Percentiles rank a stretch among this genome's conserved stretches.
phyloP scores from a whole-genome alignment of 2,329 filamentous ascomycete genomes.

The Diaporthe australafricana region DNA sequence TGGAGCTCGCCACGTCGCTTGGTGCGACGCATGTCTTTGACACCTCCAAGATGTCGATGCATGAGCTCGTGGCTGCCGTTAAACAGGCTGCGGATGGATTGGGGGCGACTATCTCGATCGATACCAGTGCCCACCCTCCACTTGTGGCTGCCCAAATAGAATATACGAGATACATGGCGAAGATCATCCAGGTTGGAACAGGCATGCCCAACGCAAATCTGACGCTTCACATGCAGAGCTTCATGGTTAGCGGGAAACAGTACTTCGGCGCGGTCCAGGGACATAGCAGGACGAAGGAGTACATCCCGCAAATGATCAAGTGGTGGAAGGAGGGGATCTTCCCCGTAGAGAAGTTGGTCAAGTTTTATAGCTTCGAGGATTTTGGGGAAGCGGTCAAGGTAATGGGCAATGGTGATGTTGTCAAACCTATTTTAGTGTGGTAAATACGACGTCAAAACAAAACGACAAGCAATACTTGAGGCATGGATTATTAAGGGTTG shows the following conservation, averaged over 20 bases:
- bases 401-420: slow-evolving; percentile 38
- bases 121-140: slow-evolving; percentile 60
- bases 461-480: not conserved
- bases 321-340: slow-evolving; percentile 41
- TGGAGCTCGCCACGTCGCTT: slow-evolving; percentile 50
- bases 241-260: slow-evolving; percentile 60
- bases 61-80: slow-evolving; percentile 59
- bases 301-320: slow-evolving; percentile 39
- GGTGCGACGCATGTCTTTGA: slow-evolving; percentile 54
- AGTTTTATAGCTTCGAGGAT: slow-evolving; percentile 37
- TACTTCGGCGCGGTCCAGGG: slow-evolving; percentile 55
- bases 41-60: slow-evolving; percentile 42
- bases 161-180: slow-evolving; percentile 56
- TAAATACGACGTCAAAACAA: not conserved
- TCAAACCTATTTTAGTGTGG: slow-evolving; percentile 41
- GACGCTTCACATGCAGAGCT: slow-evolving; percentile 54
- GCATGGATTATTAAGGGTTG: not conserved
- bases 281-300: slow-evolving; percentile 54
- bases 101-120: slow-evolving; percentile 59
- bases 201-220: slow-evolving; percentile 56
- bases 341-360: slow-evolving; percentile 38
- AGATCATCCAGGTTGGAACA: slow-evolving; percentile 62
- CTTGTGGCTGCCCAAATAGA: slow-evolving; percentile 53
- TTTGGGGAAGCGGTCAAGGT: slow-evolving; percentile 36
- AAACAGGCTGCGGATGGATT: slow-evolving; percentile 59